Evolutionary conservation across 306 rosid genomes (phyloP).

Genomic region (Malus fusca): DNA sequence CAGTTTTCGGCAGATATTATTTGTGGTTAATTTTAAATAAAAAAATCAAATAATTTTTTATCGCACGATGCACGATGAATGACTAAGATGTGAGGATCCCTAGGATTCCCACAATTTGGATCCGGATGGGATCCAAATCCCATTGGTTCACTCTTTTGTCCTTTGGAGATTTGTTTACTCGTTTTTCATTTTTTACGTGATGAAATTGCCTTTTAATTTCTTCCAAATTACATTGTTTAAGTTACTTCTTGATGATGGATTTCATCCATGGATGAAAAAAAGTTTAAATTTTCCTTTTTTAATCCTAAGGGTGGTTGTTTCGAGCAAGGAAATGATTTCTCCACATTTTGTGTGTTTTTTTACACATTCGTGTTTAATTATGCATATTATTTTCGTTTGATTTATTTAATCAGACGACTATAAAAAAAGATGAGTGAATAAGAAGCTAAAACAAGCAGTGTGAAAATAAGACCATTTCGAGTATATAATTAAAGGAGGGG

Average conservation of each 20-base stretch:
- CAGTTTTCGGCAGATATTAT: accelerated
- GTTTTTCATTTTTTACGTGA: background rate
- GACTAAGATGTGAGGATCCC: no score
- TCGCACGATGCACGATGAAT: no score
- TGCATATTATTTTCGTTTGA: no score
- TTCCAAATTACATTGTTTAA: background rate
- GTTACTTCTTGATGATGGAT: background rate
- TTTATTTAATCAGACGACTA: no score
- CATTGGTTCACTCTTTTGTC: background rate
- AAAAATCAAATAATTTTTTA: no score
- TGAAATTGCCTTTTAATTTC: background rate
- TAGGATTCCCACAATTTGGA: accelerated
- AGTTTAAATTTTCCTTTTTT: background rate
- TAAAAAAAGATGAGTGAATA: background rate
- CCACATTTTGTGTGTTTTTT: background rate
- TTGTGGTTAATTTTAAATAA: no score
- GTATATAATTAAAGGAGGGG: no score
- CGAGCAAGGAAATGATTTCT: background rate
- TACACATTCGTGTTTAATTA: no score
- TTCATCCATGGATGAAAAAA: background rate
- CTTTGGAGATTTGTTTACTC: background rate
- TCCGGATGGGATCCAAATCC: no score
- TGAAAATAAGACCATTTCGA: no score
- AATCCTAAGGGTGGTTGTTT: background rate
- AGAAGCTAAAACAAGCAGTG: background rate